These are phyloP conservation scores for Phytopythium sindhum DNA, from an alignment of 352 stramenopile genomes.

Conservation along the genomic window DNA sequence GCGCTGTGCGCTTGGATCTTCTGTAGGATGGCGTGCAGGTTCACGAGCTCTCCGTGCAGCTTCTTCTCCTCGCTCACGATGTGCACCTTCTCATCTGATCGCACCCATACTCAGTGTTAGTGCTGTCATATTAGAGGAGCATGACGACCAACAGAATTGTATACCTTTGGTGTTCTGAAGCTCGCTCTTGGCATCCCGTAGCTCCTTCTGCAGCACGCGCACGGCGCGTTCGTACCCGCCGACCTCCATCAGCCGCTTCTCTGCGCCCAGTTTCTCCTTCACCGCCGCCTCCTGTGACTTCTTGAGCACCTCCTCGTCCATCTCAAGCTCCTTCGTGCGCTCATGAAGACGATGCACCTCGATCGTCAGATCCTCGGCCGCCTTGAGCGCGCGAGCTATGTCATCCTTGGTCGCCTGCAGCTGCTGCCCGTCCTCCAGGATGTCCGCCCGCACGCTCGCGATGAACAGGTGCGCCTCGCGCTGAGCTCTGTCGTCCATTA, in stretches of 20 bases:
- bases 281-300: constrained; percentile 43
- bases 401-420: constrained; percentile 32
- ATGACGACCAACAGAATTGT: background rate
- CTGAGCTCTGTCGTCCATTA: constrained; percentile 27
- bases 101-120: background rate
- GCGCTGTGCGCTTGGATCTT: constrained; percentile 29
- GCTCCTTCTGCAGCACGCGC: constrained; percentile 45
- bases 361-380: constrained; percentile 49
- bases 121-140: background rate
- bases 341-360: constrained; percentile 42
- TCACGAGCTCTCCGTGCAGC: constrained; percentile 43
- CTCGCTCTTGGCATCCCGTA: constrained; percentile 50
- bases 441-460: constrained; percentile 33
- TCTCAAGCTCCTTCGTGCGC: constrained; percentile 56
- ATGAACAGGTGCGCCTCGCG: constrained; percentile 40
- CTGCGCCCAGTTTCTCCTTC: constrained; percentile 47
- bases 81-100: constrained; percentile 43
- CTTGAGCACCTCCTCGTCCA: constrained; percentile 50
- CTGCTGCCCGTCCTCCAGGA: constrained; percentile 24
- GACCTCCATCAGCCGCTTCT: constrained; percentile 63
- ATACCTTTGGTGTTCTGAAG: constrained; percentile 48
- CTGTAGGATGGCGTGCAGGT: constrained; percentile 34
- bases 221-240: constrained; percentile 59
- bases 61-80: constrained; percentile 52
- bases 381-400: constrained; percentile 32